Evolutionary conservation across 805 yeast species (phyloP), one percentile per base, ranked within the genome.

Genomic region (Vanderwaltozyma tropicalis): DNA sequence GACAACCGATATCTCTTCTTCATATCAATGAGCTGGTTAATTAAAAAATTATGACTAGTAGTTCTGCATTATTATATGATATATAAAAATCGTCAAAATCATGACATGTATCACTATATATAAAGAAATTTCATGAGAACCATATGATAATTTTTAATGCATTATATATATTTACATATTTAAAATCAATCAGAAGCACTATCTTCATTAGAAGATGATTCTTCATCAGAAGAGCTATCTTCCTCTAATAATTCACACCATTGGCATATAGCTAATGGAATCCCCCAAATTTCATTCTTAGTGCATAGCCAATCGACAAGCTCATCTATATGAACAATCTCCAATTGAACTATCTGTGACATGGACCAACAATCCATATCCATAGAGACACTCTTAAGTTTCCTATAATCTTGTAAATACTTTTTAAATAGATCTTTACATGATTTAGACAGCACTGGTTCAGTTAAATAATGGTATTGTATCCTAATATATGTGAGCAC

Each of bases 221-320:
- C 34, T 9, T 42, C 44, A 43, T 37, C 52, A 18, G 48, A 49
- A 22, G 40, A 44, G 2, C 36, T 46, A 12, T 38, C 42, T 15
- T 58, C 62, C 18, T 43, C 53, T 18, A 43, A 54, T 13, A 46
- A 43, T 32, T 46, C 38, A 40, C 50, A 45, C 63, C 61, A 57
- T 30, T 43, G 67, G 53, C 53, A 86, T 43, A 46, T 85, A 44
- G 95, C 95, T 34, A 89, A 53, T 2, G 83, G 74, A 37, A 87
- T 62, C 34, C 84, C 96, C 47, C 82, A 72, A 16, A 81, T 79
- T 41, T 85, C 68, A 28, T 72, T 74, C 26, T 70, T 64, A 1
- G 52, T 63, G 19, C 80, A 55, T 33, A 89, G 53, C 29, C 62
- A 60, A 48, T 89, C 95, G 0, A 76, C 71, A 51, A 79, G 72